Evolutionary conservation across 2,329 filamentous ascomycete species (phyloP), one percentile per base, ranked within the genome.

Genomic region (Lachnellula subtilissima): DNA sequence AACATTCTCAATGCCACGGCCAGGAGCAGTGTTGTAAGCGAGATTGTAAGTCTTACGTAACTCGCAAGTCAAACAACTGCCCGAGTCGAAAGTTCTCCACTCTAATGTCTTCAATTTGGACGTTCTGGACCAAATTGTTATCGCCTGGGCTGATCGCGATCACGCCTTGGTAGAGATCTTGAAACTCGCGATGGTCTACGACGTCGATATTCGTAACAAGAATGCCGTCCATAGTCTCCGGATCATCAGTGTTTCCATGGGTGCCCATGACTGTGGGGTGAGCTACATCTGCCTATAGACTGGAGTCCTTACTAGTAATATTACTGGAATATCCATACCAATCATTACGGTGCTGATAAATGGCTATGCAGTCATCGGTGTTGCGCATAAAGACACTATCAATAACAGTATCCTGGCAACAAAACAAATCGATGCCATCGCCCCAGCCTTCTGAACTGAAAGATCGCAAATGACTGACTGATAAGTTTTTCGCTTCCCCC

Each of bases 241-340:
- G 70, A 8, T 60, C 61, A 7, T 55, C 62, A 0, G 69, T 61
- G 43, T 72, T 71, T 2, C 71, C 71, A 46, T 73, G 71, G 11
- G 70, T 73, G 1, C 71, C 71, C 11, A 73, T 68, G 4, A 72
- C 67, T 40, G 72, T 69, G 0, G 71, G 65, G 48, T 73, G 71
- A 0, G 70, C 70, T 48, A 69, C 59, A 36, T 72, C 71, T 0
- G 71, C 64, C 45, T 67, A 60, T 6, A 73, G 57, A 1, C 61
- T 57, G 11, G 64, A 70, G 53, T 72, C 65, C 19, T 64, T 62
- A 23, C 73, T 56, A 1, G 66, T 70, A 47, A 73, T 69, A 40
- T 73, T 71, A 6, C 36, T 55, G 0, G 71, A 67, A 50, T 73
- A 61, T 19, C 70, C 70, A 42, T 65, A 68, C 39, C 64, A 72